Evolutionary conservation across 2,329 filamentous ascomycete genomes (phyloP), one percentile per base, ranked within the genome.

Genomic region (Scedosporium apiospermum): DNA sequence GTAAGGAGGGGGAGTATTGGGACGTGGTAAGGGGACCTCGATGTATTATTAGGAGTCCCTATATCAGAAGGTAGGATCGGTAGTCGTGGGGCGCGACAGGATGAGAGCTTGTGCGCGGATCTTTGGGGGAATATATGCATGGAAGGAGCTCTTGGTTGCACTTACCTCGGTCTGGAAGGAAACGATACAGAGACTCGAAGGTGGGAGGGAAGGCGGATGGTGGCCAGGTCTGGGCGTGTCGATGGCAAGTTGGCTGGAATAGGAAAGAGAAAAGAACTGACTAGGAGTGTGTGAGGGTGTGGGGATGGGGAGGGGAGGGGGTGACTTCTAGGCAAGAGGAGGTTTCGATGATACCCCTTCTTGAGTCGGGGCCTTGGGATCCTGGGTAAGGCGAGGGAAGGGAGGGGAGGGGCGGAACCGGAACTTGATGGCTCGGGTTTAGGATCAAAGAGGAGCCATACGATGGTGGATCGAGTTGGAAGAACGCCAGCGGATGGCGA

Each of bases 51-150:
- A 34, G 34, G 23, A 53, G 49, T 53, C 49, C 49, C 49, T 53
- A 53, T 53, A n/a, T 18, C 38, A 30, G 41, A 23, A 30, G 42
- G 58, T 51, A 53, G 49, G 49, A 53, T 23, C 49, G 58, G 26
- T 42, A 34, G 57, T 30, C 12, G 27, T 44, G 30, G 58, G 21
- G 58, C 4, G 51, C 27, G 26, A 60, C 26, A 60, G 27, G 26
- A 42, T 14, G 21, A 16, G 42, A 26, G 46, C 58, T 44, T 18
- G 23, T 26, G 27, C 27, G 10, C 6, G 21, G 58, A 46, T 44
- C 18, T 2, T 30, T 12, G 59, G 59, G 27, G 9, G 27, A 61
- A 61, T 61, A 53, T 61, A 61, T 61, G 59, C 59, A 61, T 61
- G 59, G 59, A 61, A 61, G 59, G 26, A 21, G 27, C 7, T 34